Conservation (phyloP, 2,329 filamentous ascomycete genomes). For the Alternaria conjuncta region DNA sequence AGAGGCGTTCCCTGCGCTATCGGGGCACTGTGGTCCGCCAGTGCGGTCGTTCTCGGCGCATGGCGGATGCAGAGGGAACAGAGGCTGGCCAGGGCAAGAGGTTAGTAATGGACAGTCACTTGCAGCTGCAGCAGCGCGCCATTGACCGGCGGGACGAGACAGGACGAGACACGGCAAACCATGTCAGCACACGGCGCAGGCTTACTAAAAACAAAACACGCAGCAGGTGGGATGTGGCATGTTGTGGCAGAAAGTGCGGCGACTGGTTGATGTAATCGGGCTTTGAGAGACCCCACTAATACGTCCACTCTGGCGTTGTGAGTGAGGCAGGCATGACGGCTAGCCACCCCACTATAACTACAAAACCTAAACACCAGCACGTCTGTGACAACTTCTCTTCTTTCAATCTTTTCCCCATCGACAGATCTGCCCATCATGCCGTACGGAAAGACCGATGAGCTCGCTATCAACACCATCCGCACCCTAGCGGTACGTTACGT, state of each 20-base stretch:
- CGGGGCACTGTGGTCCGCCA: slow-evolving; percentile 8
- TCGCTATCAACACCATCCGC: slow-evolving; percentile 98
- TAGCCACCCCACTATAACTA: slow-evolving; percentile 23
- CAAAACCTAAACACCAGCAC: slow-evolving; percentile 22
- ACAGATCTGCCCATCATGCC: slow-evolving; percentile 68
- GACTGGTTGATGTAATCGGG: slow-evolving; percentile 22
- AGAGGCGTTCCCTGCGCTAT: not conserved
- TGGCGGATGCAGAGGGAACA: slow-evolving; percentile 2
- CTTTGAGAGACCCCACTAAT: slow-evolving; percentile 14
- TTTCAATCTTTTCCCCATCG: slow-evolving; percentile 16
- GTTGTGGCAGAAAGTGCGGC: slow-evolving; percentile 5
- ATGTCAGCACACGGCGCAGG: slow-evolving; percentile 4
- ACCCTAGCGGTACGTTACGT: slow-evolving; percentile 80
- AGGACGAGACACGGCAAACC: not conserved
- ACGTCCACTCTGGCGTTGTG: slow-evolving; percentile 12
- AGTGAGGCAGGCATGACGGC: slow-evolving; percentile 16
- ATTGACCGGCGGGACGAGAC: not conserved
- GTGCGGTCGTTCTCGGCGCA: slow-evolving; percentile 13
- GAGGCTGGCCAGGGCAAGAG: slow-evolving; percentile 6
- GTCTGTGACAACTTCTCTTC: slow-evolving; percentile 21
- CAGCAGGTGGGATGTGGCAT: slow-evolving; percentile 1
- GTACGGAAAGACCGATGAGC: slow-evolving; percentile 84
- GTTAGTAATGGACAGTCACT: slow-evolving; percentile 18
- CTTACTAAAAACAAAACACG: slow-evolving; percentile 4
- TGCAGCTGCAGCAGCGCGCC: not conserved